phyloP scores from a whole-genome alignment of 352 stramenopile genomes.

The Phytophthora kernoviae region DNA sequence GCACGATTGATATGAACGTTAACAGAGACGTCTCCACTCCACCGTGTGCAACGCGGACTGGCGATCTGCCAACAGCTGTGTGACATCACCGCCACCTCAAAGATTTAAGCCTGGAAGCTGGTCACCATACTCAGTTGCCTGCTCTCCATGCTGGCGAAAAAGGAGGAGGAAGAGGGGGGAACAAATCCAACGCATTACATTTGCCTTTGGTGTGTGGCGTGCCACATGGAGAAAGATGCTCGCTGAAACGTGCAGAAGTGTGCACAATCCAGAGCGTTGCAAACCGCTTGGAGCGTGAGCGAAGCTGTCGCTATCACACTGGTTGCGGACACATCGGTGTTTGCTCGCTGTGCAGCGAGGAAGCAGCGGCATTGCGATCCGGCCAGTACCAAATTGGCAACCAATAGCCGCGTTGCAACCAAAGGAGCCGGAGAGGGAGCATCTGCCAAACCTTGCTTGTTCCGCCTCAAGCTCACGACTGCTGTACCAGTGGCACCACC shows the following conservation, averaged over 20 bases:
- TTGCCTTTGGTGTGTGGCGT: not conserved
- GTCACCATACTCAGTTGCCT: not conserved
- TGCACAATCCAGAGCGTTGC: not conserved
- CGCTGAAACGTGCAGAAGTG: not conserved
- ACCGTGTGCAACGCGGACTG: not conserved
- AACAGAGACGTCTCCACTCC: too few relatives aligned
- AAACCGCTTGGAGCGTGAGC: not conserved
- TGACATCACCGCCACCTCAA: not conserved
- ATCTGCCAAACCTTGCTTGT: slow-evolving; percentile 14
- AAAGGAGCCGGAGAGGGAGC: slow-evolving; percentile 19
- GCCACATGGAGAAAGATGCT: not conserved
- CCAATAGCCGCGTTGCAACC: not conserved
- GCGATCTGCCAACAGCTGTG: not conserved
- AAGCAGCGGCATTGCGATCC: slow-evolving; percentile 12
- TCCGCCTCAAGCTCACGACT: slow-evolving; percentile 33
- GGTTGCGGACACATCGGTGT: not conserved
- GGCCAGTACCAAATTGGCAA: not conserved
- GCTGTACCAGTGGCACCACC: slow-evolving; percentile 15
- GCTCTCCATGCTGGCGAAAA: not conserved
- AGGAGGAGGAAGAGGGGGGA: not conserved
- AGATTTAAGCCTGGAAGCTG: too few relatives aligned
- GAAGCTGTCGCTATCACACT: not conserved
- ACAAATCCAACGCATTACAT: not conserved
- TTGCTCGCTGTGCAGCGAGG: slow-evolving; percentile 3
- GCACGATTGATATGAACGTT: too few relatives aligned